Percentiles rank a stretch among this genome's conserved stretches.
Evolutionary conservation across 441 rosid species (phyloP).

Genomic region (Hura crepitans): DNA sequence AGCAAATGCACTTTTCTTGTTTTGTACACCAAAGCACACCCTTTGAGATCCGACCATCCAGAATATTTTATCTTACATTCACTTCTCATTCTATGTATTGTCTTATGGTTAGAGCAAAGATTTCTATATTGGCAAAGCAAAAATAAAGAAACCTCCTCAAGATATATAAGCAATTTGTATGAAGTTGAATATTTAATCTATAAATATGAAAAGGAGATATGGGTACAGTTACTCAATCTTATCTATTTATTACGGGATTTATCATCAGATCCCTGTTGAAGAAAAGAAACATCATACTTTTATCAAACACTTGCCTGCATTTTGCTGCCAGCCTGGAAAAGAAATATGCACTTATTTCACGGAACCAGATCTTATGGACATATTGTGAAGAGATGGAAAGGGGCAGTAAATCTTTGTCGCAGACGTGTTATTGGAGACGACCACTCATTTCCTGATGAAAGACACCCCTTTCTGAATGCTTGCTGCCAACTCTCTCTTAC

Average conservation of each 20-base stretch:
- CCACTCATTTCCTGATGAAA: constrained; percentile 53
- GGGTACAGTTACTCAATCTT: neutral
- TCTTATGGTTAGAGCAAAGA: neutral
- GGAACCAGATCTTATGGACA: neutral
- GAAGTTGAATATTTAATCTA: neutral
- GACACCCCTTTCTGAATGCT: constrained; percentile 80
- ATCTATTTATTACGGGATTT: constrained; percentile 21
- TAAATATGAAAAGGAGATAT: neutral
- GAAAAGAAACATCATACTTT: constrained; percentile 1
- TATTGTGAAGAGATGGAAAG: neutral
- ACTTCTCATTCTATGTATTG: neutral
- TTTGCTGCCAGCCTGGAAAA: constrained; percentile 5
- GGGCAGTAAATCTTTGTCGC: neutral
- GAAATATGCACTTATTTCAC: constrained; percentile 17
- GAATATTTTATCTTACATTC: neutral
- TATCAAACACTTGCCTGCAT: neutral
- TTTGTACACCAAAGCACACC: neutral
- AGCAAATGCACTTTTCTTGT: neutral
- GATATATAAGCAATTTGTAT: neutral
- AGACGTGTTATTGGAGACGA: neutral
- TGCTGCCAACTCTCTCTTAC: constrained; percentile 71
- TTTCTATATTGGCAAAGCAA: neutral
- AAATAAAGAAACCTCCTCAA: neutral
- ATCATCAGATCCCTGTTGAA: neutral
- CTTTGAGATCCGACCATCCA: neutral